These are phyloP conservation scores for Aplosporella prunicola DNA, from an alignment of 2,329 filamentous ascomycete genomes.

Conservation along the genomic window DNA sequence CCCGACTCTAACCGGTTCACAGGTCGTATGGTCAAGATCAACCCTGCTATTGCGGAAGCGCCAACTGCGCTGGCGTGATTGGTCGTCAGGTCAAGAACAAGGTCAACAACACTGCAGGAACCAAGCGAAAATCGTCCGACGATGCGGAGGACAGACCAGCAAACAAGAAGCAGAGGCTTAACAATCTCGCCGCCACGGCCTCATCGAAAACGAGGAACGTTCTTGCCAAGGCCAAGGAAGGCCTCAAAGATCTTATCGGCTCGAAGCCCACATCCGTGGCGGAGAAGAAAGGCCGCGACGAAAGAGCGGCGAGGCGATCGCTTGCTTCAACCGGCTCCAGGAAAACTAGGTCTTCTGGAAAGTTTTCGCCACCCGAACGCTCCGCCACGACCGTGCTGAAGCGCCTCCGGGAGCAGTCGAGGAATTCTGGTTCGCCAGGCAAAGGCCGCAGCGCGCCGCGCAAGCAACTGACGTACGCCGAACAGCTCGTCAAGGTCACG, in stretches of 20 bases:
- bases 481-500: too few species aligned
- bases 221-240: slow-evolving; percentile 7
- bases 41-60: slow-evolving; percentile 52
- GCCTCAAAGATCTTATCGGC: slow-evolving; percentile 3
- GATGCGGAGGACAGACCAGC: slow-evolving; percentile 3
- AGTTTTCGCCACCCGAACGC: too few species aligned
- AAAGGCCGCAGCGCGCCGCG: too few species aligned
- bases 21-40: slow-evolving; percentile 45
- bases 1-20: slow-evolving; percentile 4
- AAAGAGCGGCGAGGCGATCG: slow-evolving; percentile 7
- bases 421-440: too few species aligned
- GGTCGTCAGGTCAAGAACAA: slow-evolving; percentile 47
- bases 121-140: slow-evolving; percentile 6
- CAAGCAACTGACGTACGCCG: too few species aligned
- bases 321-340: too few species aligned
- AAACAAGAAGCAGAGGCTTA: slow-evolving; percentile 10
- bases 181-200: slow-evolving; percentile 3
- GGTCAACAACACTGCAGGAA: slow-evolving; percentile 14
- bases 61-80: slow-evolving; percentile 52
- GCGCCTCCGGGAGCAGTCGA: neutral
- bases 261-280: neutral
- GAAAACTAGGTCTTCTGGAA: too few species aligned
- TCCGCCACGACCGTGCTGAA: neutral
- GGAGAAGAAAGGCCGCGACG: slow-evolving; percentile 6
- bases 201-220: slow-evolving; percentile 4